Evolutionary conservation across 352 stramenopile genomes (phyloP), one percentile per base, ranked within the genome.

Genomic region (Globisporangium cylindrosporum): DNA sequence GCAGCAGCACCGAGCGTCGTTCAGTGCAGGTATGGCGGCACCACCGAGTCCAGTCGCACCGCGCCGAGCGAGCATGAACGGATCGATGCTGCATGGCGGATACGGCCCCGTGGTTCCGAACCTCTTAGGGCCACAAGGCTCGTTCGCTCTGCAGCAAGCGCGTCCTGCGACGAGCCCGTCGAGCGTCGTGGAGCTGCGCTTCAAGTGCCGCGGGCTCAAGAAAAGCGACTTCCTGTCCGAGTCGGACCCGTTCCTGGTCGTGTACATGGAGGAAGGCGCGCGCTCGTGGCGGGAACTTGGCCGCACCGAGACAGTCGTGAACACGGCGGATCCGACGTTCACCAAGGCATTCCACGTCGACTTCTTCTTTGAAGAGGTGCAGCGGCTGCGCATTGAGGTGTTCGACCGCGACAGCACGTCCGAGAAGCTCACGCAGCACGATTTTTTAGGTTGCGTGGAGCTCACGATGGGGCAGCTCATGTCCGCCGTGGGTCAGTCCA

Each of bases 301-400:
- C 24, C 79, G 86, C 66, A 95, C 88, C 3, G 88, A 95, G 73
- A 92, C 88, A 3, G 79, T 94, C 14, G 56, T 73, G 7, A 94
- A 95, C 64, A 82, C 75, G 3, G 63, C 83, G 9, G 78, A 91
- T 61, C 88, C 88, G 67, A 81, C 68, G 18, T 95, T 94, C 69
- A 84, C 83, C 56, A 90, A 76, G 29, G 78, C 78, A 7, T 84
- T 95, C 53, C 74, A 92, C 60, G 34, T 92, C 25, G 84, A 91
- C 59, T 93, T 87, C 62, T 90, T 88, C 67, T 93, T 93, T 64
- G 85, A 93, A 65, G 88, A 96, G 36, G 80, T 95, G 1, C 88
- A 96, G 74, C 79, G 81, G 12, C 67, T 96, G 43, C 73, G 84
- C 24, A 71, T 96, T 12, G 88, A 96, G 41, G 81, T 92, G 0